phyloP scores from a whole-genome alignment of 2,329 filamentous ascomycete species.

The Hypomyces perniciosus region DNA sequence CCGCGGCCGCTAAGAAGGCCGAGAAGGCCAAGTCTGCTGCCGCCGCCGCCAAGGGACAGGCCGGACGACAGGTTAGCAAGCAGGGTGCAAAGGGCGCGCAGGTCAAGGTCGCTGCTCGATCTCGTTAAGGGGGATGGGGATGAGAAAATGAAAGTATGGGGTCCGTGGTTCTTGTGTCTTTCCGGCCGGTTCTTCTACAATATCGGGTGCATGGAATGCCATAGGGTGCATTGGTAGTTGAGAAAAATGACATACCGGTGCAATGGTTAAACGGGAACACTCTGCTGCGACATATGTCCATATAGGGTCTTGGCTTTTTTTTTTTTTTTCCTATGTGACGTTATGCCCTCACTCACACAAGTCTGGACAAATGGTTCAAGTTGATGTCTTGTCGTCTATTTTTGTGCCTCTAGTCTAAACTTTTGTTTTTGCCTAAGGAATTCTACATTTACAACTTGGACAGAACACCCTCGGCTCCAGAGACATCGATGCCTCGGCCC shows the following conservation, averaged over 20 bases:
- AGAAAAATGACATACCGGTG: conserved; percentile 31
- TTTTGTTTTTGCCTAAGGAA: not conserved
- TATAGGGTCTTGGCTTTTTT: not conserved
- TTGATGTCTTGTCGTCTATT: not conserved
- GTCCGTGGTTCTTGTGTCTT: conserved; percentile 39
- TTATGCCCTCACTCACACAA: not conserved
- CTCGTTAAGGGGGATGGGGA: conserved; percentile 51
- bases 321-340: not conserved
- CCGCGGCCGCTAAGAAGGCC: conserved; percentile 90
- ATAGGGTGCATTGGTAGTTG: conserved; percentile 39
- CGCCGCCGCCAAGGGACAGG: conserved; percentile 67
- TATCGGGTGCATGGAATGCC: conserved; percentile 37
- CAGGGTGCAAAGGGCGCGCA: conserved; percentile 90
- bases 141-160: conserved; percentile 21
- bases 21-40: conserved; percentile 96
- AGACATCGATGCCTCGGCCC: conserved; percentile 40
- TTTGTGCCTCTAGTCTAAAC: not conserved
- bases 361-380: not conserved
- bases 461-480: conserved; percentile 49
- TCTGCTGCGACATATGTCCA: conserved; percentile 2
- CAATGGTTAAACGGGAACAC: conserved; percentile 23
- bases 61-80: conserved; percentile 83
- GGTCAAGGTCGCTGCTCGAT: conserved; percentile 77
- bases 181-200: conserved; percentile 38
- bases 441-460: conserved; percentile 40